A percentile compares a stretch with the other conserved stretches of the same genome.
Conservation (phyloP, 805 yeast species). For the Debaryomyces maramus region DNA sequence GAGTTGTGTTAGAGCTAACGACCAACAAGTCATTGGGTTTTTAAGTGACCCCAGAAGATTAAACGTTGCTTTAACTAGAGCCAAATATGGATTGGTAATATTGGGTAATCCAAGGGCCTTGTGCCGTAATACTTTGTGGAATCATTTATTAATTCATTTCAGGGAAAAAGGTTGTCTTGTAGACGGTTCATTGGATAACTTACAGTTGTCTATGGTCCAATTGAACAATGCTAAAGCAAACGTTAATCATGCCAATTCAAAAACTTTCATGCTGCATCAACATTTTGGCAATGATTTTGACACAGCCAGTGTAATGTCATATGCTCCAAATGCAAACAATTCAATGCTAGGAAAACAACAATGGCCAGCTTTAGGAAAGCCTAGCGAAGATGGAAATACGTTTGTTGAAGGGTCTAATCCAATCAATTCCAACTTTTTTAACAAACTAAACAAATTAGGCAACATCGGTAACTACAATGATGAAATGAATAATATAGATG, state of each 20-base stretch:
- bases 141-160: slow-evolving; percentile 70
- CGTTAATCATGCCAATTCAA: slow-evolving; percentile 6
- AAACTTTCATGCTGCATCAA: slow-evolving; percentile 13
- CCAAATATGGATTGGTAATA: slow-evolving; percentile 47
- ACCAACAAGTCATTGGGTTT: slow-evolving; percentile 41
- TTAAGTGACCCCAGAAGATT: slow-evolving; percentile 45
- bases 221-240: slow-evolving; percentile 33
- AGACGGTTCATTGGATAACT: slow-evolving; percentile 81
- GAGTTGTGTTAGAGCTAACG: slow-evolving; percentile 47
- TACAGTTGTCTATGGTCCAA: slow-evolving; percentile 70
- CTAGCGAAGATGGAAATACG: slow-evolving; percentile 7
- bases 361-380: slow-evolving; percentile 31
- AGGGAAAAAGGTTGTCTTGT: slow-evolving; percentile 85
- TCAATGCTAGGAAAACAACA: slow-evolving; percentile 7
- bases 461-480: slow-evolving; percentile 10
- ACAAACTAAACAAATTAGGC: slow-evolving; percentile 25
- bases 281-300: slow-evolving; percentile 22
- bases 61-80: slow-evolving; percentile 46
- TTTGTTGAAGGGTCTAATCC: slow-evolving; percentile 10
- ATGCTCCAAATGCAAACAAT: slow-evolving; percentile 13
- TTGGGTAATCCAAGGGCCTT: slow-evolving; percentile 84
- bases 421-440: slow-evolving; percentile 34
- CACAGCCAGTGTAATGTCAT: slow-evolving; percentile 27
- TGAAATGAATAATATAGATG: slow-evolving; percentile 21
- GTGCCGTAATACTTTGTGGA: slow-evolving; percentile 74